These are phyloP conservation scores for Nemania sp. DNA, from an alignment of 2,329 filamentous ascomycete genomes.

Conservation along the genomic window DNA sequence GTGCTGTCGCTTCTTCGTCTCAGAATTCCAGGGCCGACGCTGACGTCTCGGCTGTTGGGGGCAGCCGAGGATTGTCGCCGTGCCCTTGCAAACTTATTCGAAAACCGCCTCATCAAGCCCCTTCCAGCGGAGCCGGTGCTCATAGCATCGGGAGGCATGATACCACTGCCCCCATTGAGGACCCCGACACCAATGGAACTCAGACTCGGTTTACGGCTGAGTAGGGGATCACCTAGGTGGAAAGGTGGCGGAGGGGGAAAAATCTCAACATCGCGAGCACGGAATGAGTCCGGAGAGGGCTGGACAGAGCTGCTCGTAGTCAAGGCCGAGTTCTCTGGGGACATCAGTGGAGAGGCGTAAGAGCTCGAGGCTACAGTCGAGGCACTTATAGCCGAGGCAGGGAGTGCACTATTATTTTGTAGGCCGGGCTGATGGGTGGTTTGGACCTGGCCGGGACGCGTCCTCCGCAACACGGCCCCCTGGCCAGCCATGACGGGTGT, in stretches of 20 bases:
- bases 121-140: conserved; percentile 40
- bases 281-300: conserved; percentile 66
- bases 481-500: conserved; percentile 49
- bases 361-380: conserved; percentile 61
- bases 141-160: conserved; percentile 52
- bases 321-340: conserved; percentile 52
- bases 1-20: conserved; percentile 89
- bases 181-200: conserved; percentile 67
- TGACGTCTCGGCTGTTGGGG: conserved; percentile 79
- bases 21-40: conserved; percentile 85
- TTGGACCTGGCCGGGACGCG: conserved; percentile 53
- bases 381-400: conserved; percentile 58
- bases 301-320: conserved; percentile 66
- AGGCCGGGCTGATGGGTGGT: conserved; percentile 47
- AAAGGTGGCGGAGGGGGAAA: conserved; percentile 58
- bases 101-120: conserved; percentile 78
- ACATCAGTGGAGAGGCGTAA: conserved; percentile 59
- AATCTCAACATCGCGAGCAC: conserved; percentile 57
- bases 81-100: conserved; percentile 68
- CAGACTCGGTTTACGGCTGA: conserved; percentile 61
- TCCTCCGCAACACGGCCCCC: conserved; percentile 45
- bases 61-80: conserved; percentile 78
- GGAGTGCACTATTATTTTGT: conserved; percentile 46
- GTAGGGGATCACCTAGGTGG: conserved; percentile 73
- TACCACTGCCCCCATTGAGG: conserved; percentile 57